Conservation (phyloP, 306 rosid genomes). For the Dalbergia cultrata region DNA sequence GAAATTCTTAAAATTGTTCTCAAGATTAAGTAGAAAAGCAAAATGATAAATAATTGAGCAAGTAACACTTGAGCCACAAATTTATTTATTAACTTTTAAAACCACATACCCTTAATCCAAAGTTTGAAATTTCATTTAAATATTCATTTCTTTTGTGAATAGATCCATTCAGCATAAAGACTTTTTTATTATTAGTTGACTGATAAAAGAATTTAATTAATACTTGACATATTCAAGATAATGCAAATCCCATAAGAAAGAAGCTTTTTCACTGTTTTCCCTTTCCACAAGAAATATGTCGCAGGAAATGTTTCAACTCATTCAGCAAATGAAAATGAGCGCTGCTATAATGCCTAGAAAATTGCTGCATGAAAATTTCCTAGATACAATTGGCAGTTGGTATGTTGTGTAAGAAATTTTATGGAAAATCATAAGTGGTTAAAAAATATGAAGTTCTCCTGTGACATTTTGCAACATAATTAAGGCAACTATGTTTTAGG, state of each 20-base stretch:
- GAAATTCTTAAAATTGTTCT: too few relatives aligned
- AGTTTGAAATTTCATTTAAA: background rate
- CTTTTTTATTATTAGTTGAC: background rate
- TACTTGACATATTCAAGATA: background rate
- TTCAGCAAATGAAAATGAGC: slow-evolving; percentile 23
- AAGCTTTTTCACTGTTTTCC: background rate
- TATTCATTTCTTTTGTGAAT: background rate
- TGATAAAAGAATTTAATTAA: background rate
- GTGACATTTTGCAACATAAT: too few relatives aligned
- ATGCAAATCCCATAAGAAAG: slow-evolving; percentile 14
- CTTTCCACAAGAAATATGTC: slow-evolving; percentile 16
- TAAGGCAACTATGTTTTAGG: too few relatives aligned
- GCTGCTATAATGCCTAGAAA: too few relatives aligned
- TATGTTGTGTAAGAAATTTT: too few relatives aligned
- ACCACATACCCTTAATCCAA: background rate
- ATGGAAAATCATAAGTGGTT: too few relatives aligned
- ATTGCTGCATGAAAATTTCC: too few relatives aligned
- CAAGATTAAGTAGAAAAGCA: background rate
- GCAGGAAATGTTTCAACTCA: slow-evolving; percentile 13
- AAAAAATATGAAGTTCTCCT: too few relatives aligned
- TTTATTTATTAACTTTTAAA: background rate
- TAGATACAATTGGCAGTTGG: too few relatives aligned
- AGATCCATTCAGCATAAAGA: background rate
- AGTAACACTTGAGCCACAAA: background rate
- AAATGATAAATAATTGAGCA: background rate